Percentiles rank a stretch among this genome's conserved stretches.
Evolutionary conservation across 257 asterid genomes (phyloP).

Genomic region (Apocynum venetum): DNA sequence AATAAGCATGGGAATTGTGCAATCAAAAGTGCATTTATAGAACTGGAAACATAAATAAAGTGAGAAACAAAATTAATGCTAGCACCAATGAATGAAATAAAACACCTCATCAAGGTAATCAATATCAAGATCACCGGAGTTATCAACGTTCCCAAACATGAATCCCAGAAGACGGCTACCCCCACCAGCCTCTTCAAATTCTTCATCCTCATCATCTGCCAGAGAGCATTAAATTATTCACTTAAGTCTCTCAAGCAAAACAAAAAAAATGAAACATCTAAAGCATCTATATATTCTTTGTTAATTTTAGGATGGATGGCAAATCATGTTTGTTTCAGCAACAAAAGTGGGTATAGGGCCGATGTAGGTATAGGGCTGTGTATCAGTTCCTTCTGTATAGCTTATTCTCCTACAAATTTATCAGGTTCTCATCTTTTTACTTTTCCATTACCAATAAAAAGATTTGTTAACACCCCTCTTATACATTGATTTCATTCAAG

Average conservation of each 20-base stretch:
- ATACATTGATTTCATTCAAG: neutral
- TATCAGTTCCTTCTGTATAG: neutral
- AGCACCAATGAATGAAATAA: constrained; percentile 4
- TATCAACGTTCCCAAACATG: constrained; percentile 97
- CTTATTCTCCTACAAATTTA: neutral
- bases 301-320: neutral
- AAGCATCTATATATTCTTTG: neutral
- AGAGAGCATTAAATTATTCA: neutral
- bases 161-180: constrained; percentile 85
- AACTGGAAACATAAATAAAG: neutral
- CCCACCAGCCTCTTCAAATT: constrained; percentile 78
- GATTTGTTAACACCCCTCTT: neutral
- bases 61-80: neutral
- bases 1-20: neutral
- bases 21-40: neutral
- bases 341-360: neutral
- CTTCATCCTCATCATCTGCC: constrained; percentile 96
- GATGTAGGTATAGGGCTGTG: neutral
- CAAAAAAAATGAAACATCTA: neutral
- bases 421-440: neutral
- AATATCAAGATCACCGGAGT: constrained; percentile 94
- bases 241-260: neutral
- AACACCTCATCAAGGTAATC: constrained; percentile 98
- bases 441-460: neutral
- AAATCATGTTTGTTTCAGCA: neutral